phyloP scores from a whole-genome alignment of 2,329 filamentous ascomycete genomes.

The Aureobasidium mangrovei region DNA sequence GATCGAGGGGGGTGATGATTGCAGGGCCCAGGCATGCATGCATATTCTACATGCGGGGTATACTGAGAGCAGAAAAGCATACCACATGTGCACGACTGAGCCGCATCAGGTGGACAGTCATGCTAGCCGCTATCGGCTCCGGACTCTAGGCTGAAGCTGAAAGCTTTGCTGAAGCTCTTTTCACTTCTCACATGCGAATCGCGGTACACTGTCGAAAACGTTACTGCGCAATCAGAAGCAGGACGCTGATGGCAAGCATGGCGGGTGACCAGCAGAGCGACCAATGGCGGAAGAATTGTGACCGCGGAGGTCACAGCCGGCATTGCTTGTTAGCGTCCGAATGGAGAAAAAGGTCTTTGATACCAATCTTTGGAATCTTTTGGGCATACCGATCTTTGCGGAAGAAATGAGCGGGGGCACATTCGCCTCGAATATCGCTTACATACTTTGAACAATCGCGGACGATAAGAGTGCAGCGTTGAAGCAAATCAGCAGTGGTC shows the following conservation, averaged over 20 bases:
- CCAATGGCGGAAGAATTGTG: not conserved
- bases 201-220: too few species aligned
- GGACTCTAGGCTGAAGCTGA: too few species aligned
- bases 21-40: not conserved
- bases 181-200: too few species aligned
- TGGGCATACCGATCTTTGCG: not conserved
- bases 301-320: not conserved
- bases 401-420: not conserved
- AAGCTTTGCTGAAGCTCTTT: too few species aligned
- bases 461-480: not conserved
- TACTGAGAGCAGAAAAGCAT: not conserved
- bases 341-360: constrained; percentile 2
- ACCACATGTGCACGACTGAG: not conserved
- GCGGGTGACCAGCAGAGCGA: not conserved
- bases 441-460: not conserved
- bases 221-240: too few species aligned
- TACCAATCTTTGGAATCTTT: not conserved
- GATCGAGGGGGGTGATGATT: not conserved
- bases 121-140: too few species aligned
- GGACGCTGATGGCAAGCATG: too few species aligned
- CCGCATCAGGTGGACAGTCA: too few species aligned
- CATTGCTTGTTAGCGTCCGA: not conserved
- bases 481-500: not conserved
- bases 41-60: not conserved
- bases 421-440: too few species aligned